Evolutionary conservation across 2,329 filamentous ascomycete species (phyloP).

Genomic region (Verticillium dahliae): DNA sequence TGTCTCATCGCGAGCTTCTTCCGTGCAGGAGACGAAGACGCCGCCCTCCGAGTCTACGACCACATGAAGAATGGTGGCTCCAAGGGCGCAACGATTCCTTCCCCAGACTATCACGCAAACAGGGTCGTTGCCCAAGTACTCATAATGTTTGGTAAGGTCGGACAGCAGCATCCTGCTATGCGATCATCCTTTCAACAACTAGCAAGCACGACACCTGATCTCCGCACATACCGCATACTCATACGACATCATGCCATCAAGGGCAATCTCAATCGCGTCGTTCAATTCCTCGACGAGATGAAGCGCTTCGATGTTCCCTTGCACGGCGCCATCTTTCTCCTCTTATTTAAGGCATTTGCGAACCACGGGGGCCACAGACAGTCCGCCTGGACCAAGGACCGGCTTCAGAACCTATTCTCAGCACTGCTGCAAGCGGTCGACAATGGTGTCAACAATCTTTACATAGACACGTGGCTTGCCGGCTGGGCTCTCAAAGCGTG

Average conservation of each 20-base stretch:
- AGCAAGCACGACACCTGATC: conserved; percentile 64
- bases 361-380: conserved; percentile 58
- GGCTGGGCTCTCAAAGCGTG: conserved; percentile 59
- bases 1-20: conserved; percentile 77
- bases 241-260: conserved; percentile 65
- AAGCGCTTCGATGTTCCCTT: conserved; percentile 58
- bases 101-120: conserved; percentile 37
- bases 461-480: conserved; percentile 54
- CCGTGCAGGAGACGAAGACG: conserved; percentile 64
- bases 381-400: conserved; percentile 64
- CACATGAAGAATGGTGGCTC: conserved; percentile 68
- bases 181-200: conserved; percentile 49
- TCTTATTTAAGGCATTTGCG: conserved; percentile 77
- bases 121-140: conserved; percentile 47
- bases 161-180: conserved; percentile 49
- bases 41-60: conserved; percentile 74
- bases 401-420: conserved; percentile 62
- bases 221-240: conserved; percentile 73
- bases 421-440: conserved; percentile 55
- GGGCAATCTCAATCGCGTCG: conserved; percentile 67
- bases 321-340: conserved; percentile 70
- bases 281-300: conserved; percentile 76
- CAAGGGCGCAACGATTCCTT: conserved; percentile 29
- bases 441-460: conserved; percentile 32
- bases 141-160: conserved; percentile 50